Evolutionary conservation across 2,329 filamentous ascomycete species (phyloP), one percentile per base, ranked within the genome.

Genomic region (Penicillium nordicum): DNA sequence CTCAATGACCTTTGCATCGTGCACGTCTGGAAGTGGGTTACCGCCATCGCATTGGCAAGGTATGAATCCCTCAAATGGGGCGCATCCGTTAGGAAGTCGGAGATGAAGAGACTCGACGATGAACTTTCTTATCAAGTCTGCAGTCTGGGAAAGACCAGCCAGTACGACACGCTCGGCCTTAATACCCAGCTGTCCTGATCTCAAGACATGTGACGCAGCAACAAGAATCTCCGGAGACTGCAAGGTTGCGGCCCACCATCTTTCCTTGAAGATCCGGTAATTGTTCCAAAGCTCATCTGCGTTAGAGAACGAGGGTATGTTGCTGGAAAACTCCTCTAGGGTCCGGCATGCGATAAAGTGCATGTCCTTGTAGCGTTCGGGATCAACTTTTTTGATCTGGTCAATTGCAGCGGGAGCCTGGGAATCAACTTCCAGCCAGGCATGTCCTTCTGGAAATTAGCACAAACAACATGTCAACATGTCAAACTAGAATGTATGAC

Each of bases 71-170:
- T 54, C 44, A 23, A 54, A 54, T 7, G 51, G 44, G 23, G 36
- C 8, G 3, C 6, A 27, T 34, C 51, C 51, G 29, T 41, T 30
- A 36, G 37, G 37, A 4, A 49, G 36, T 18, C 36, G 51, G 10
- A 54, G 11, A 27, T 34, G 44, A 12, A n/a, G 23, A 34, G 23
- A 38, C 14, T 54, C 44, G 2, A 49, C 11, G n/a, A 49, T 49
- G n/a, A 49, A 54, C n/a, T 52, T 52, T 27, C 50, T 27, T 5
- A 34, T 50, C 29, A 54, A 25, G 40, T 54, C 51, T 21, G 43
- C 51, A 9, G 44, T 42, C 23, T 54, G 44, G 12, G 27, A 49
- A 27, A 49, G 36, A 14, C 51, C 51, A 42, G 14, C 11, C 5
- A 54, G 30, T 3, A 54, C 6, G 3, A 50, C 29, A 12, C 45